Base-by-base conservation (phyloP, 257 asterid species). In the Solanum rostratum region DNA sequence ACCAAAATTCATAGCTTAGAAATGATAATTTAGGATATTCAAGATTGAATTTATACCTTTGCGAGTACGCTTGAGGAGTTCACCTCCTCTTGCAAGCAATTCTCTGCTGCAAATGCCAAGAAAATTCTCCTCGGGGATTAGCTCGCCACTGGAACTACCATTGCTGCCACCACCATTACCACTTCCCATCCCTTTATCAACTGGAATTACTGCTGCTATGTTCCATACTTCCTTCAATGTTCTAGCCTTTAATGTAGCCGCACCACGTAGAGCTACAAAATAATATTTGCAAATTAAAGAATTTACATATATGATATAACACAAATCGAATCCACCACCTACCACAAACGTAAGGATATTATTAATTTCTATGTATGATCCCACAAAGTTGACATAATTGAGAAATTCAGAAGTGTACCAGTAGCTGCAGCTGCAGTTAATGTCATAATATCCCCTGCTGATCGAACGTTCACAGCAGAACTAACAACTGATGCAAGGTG, bases 391-490 rank as follows among this genome's bases (percentile, higher is more conserved):
- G 39, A 33, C 43, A 81, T 8, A 62, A 62, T 43, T 62, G 43
- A 7, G 13, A 12, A 81, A 20, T 24, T 24, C 3, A 19, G 20
- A 18, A 8, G n/a, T 8, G 50, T 90, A 97, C 99, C 95, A 14
- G 99, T 97, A 20, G 99, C 99, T 4, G 99, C 99, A 7, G 93
- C 98, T 2, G 99, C 99, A 0, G 99, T 97, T 46, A 97, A 87
- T 70, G 99, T 97, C 98, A 97, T 92, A 80, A 97, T 95, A 84
- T 97, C 99, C 57, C 99, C 97, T 0, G 98, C 96, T 3, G 99
- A 94, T 1, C 97, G 92, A 46, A 94, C 97, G 71, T 95, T 97
- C 52, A 97, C 99, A 18, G 99, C 99, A 0, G 99, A 97, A 85
- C 98, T 93, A 80, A 95, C 99, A 0, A 95, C 97, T 0, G 97